These are phyloP conservation scores for Rhizopogon sp. DNA, from an alignment of 768 basidiomycete genomes.

Conservation along the genomic window DNA sequence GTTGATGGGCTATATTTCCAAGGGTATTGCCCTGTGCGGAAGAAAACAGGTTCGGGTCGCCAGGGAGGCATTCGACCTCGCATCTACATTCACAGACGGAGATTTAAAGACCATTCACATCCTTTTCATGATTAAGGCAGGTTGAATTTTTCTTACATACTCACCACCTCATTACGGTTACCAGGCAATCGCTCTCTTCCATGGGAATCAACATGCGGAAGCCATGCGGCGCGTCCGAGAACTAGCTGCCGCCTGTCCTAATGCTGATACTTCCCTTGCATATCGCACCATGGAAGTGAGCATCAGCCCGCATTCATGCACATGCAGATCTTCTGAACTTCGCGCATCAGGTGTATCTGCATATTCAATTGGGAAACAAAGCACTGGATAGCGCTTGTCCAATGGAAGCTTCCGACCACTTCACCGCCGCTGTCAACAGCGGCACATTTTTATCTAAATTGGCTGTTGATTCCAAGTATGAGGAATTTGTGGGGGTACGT, in stretches of 20 bases:
- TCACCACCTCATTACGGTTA: not conserved
- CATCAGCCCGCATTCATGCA: not conserved
- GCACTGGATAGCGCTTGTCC: too few relatives aligned
- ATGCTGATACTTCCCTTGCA: not conserved
- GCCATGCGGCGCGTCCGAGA: not conserved
- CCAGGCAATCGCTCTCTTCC: not conserved
- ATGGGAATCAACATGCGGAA: not conserved
- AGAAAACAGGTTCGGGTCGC: not conserved
- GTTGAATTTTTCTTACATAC: not conserved
- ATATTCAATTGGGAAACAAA: too few relatives aligned
- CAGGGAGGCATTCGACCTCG: not conserved
- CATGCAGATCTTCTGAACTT: not conserved
- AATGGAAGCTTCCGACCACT: too few relatives aligned
- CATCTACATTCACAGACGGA: not conserved
- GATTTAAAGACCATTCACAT: not conserved
- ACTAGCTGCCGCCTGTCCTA: not conserved
- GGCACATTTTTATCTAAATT: too few relatives aligned
- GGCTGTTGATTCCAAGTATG: too few relatives aligned
- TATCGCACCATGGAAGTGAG: not conserved
- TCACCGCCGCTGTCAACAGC: too few relatives aligned
- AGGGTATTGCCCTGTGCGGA: not conserved
- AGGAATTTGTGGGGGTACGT: too few relatives aligned
- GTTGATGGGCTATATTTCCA: not conserved
- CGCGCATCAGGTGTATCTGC: not conserved
- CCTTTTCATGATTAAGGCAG: not conserved